Evolutionary conservation across 2,329 filamentous ascomycete genomes (phyloP), one percentile per base, ranked within the genome.

Genomic region (Blumeria graminis): DNA sequence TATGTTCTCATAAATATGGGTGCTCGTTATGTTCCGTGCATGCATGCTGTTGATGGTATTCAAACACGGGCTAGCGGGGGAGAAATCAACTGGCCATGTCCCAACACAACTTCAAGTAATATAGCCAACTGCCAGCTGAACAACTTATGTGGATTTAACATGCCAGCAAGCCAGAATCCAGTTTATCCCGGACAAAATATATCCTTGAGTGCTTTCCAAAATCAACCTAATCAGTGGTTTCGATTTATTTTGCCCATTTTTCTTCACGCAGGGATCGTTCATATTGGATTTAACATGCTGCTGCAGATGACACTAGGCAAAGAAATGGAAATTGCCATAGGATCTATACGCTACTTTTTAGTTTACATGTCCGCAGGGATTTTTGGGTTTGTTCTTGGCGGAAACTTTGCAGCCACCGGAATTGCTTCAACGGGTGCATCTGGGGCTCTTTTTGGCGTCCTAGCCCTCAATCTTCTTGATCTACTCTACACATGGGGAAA

Each of bases 1-100:
- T 86, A 87, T 62, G 80, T 96, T 28, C 78, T 94, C 63, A 94
- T 96, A 72, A 94, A 94, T 69, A 94, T 98, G 86, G 92, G 92
- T 58, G 86, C 89, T 43, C 82, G 92, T 59, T 98, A 86, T 66
- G 79, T 84, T 3, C 86, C 89, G 6, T 98, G 92, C 69, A 98
- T 98, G 92, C 89, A 90, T 71, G 87, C 85, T 62, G 76, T 85
- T 61, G 68, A 76, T 46, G 76, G 74, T 51, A 73, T 89, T 38
- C 81, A 82, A 64, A 73, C 78, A 57, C 70, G 70, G 6, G 64
- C 65, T 4, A 62, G 65, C 1, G 62, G 59, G 6, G 58, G 58
- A 18, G 65, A 3, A 7, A 74, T 82, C 56, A 67, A 65, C 33
- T 94, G 87, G 76, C 81, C 82, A 3, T 96, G 92, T 68, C 90